These are phyloP conservation scores for Sarocladium kiliense DNA, from an alignment of 2,329 filamentous ascomycete species.

Conservation along the genomic window DNA sequence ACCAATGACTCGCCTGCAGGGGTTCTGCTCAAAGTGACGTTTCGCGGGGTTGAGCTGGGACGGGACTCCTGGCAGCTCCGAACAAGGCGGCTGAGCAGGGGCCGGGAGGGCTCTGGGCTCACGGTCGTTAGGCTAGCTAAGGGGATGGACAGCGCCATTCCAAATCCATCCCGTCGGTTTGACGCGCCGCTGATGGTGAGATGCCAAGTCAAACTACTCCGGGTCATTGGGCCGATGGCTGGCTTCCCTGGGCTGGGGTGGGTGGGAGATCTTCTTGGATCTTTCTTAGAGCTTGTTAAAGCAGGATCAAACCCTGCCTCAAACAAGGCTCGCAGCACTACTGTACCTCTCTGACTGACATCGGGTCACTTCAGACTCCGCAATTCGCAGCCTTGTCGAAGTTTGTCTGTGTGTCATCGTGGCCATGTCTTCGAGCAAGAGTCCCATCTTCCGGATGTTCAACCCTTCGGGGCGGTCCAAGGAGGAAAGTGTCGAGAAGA, in stretches of 20 bases:
- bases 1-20: not conserved
- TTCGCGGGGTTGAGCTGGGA: not conserved
- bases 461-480: conserved; percentile 2
- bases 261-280: not conserved
- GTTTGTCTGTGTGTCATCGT: not conserved
- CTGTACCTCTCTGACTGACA: too few species aligned
- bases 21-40: not conserved
- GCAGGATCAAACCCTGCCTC: not conserved
- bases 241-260: not conserved
- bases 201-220: not conserved
- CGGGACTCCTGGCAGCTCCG: too few species aligned
- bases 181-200: not conserved
- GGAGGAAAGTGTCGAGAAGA: conserved; percentile 10
- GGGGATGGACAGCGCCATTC: too few species aligned
- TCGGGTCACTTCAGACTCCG: too few species aligned
- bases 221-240: not conserved
- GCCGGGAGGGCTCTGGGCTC: too few species aligned
- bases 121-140: too few species aligned
- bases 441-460: conserved; percentile 9
- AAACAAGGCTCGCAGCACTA: not conserved
- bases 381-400: too few species aligned
- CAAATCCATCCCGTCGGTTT: too few species aligned
- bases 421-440: not conserved
- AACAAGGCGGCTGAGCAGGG: too few species aligned
- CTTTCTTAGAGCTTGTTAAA: not conserved